Evolutionary conservation across 345 rosid genomes (phyloP), one percentile per base, ranked within the genome.

Genomic region (Corchorus olitorius): DNA sequence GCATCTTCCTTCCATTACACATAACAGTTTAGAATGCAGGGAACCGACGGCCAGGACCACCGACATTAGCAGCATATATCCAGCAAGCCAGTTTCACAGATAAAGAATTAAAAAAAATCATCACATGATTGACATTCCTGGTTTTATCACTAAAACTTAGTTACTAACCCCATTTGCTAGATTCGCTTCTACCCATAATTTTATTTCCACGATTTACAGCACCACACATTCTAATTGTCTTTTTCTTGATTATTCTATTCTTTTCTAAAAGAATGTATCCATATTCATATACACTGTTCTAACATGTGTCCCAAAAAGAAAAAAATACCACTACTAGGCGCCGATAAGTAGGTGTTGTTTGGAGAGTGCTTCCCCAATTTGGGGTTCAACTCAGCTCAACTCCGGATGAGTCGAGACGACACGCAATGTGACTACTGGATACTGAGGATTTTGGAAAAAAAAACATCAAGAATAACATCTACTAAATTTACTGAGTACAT

Each of bases 41-140:
- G n/a, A 35, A 63, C 67, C 8, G 37, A 35, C 35, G 46, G 67
- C 46, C 19, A 41, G 52, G 52, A 65, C 70, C 16, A 65, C 50
- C 70, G 20, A 50, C 72, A 49, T 19, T 3, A 68, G 72, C 41
- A 27, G 43, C 41, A 68, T 41, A 48, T 20, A 50, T 68, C 41
- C 2, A 45, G 53, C 53, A 20, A 66, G 17, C 70, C 11, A 45
- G 9, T 45, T 45, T 17, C 33, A 19, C 0, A 65, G 11, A 34
- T 4, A 7, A 41, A 45, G 8, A 45, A 45, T 6, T 4, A 45
- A 45, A 45, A 45, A 9, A 65, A n/a, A 17, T 1, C 27, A 6
- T 62, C 66, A 15, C 45, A 62, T 35, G 46, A 45, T 62, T 62
- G 20, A 62, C 65, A 62, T 35, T 62, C 66, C 35, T 15, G 35